Base-by-base conservation (phyloP, 2,329 filamentous ascomycete genomes). In the Juglanconis sp. region DNA sequence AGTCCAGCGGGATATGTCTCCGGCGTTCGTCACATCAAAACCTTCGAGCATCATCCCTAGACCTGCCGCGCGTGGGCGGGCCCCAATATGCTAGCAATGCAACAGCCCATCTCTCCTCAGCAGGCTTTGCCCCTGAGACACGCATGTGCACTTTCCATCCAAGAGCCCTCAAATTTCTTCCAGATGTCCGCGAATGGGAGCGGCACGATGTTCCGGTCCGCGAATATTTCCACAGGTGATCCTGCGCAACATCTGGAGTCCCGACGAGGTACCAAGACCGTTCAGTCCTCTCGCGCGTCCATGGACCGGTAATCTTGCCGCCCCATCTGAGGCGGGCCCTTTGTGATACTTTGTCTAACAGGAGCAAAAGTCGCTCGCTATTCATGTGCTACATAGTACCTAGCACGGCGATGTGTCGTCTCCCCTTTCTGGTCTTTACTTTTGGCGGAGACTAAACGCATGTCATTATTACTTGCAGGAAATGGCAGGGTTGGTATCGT, bases 401-500 rank as follows among this genome's bases (percentile, higher is more conserved):
- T 24, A 24, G 24, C 34, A 49, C 34, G 56, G 50, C 47, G 44
- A 17, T 30, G 56, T 54, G 38, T 40, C 51, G 51, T 50, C 35
- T 24, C 38, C 56, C 60, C 59, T 50, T 59, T 59, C 54, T 35
- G n/a, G 42, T 35, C 30, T 34, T 56, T 51, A 52, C 46, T 34
- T 34, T 31, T 48, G 46, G 52, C 50, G 60, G 49, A 42, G 44
- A 52, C 32, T 36, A 46, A 56, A 61, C 47, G 55, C 55, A 54
- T 50, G 51, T 54, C 55, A 58, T 47, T 13, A 53, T 51, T 55
- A 51, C 53, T 38, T 60, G 51, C 60, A 40, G 57, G 50, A 56
- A 56, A 62, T 60, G 53, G 53, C 53, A 62, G 57, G 53, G 60
- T 53, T 51, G 24, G 42, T 50, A 47, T 49, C 50, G 46, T 60